Conservation (phyloP, 495 filamentous ascomycete species). For the Lepraria neglecta region DNA sequence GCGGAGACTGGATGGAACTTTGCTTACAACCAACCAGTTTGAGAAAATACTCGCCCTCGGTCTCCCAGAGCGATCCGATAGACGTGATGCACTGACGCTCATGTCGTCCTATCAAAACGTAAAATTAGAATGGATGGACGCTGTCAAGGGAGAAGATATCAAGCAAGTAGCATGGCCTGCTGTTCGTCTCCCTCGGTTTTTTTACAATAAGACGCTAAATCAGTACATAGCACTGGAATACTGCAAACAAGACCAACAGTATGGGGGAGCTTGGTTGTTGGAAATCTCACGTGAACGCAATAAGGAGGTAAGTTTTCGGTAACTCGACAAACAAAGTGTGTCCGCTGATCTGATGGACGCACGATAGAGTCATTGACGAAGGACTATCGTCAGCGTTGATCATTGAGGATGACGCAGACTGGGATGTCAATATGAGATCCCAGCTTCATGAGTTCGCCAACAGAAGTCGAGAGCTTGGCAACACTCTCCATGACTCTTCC, state of each 20-base stretch:
- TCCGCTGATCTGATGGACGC: not conserved
- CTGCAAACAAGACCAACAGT: not conserved
- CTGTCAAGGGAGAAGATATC: constrained; percentile 32
- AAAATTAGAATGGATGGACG: constrained; percentile 35
- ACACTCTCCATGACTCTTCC: not conserved
- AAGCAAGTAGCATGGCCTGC: constrained; percentile 30
- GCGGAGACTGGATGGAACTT: not conserved
- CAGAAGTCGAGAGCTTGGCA: constrained; percentile 28
- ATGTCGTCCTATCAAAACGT: constrained; percentile 32
- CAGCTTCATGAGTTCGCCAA: constrained; percentile 44
- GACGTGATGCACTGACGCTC: constrained; percentile 37
- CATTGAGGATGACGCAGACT: constrained; percentile 51
- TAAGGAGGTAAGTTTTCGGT: not conserved
- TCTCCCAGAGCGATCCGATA: constrained; percentile 37
- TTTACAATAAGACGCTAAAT: not conserved
- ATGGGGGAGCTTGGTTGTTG: constrained; percentile 16
- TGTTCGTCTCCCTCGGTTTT: not conserved
- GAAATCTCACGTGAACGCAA: constrained; percentile 11
- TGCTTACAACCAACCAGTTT: constrained; percentile 22
- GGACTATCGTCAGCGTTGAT: constrained; percentile 43
- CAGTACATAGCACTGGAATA: not conserved
- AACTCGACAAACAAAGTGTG: not conserved
- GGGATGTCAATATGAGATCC: constrained; percentile 44
- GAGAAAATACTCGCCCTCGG: constrained; percentile 33
- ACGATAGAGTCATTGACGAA: constrained; percentile 36